Evolutionary conservation across 2,329 filamentous ascomycete genomes (phyloP).

Genomic region (Neonectria coccinea): DNA sequence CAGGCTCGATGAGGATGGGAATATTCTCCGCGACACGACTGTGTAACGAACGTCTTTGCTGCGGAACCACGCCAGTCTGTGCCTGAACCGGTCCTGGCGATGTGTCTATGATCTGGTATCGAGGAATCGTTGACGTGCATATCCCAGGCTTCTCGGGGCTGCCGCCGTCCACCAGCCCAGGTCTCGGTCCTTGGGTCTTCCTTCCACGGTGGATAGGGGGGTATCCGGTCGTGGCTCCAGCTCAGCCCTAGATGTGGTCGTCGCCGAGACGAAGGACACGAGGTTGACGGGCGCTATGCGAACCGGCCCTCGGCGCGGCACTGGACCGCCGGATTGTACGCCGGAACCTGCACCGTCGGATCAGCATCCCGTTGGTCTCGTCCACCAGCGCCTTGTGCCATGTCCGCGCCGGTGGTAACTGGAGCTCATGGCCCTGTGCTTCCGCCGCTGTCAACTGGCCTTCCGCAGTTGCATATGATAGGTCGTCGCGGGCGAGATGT

Average conservation of each 20-base stretch:
- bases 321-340: slow-evolving; percentile 34
- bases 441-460: slow-evolving; percentile 15
- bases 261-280: slow-evolving; percentile 20
- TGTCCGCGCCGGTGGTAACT: slow-evolving; percentile 26
- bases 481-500: slow-evolving; percentile 20
- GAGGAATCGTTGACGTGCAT: slow-evolving; percentile 44
- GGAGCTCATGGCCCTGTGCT: slow-evolving; percentile 16
- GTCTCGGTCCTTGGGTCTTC: slow-evolving; percentile 34
- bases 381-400: slow-evolving; percentile 20
- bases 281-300: slow-evolving; percentile 39
- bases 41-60: slow-evolving; percentile 45
- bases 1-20: slow-evolving; percentile 46
- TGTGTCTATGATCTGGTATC: slow-evolving; percentile 43
- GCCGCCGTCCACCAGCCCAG: slow-evolving; percentile 41
- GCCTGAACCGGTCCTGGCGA: slow-evolving; percentile 37
- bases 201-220: slow-evolving; percentile 26
- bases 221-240: slow-evolving; percentile 34
- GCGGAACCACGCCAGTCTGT: slow-evolving; percentile 44
- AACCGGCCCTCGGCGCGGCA: slow-evolving; percentile 36
- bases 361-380: slow-evolving; percentile 23
- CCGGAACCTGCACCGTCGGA: slow-evolving; percentile 32
- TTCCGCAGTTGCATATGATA: slow-evolving; percentile 24
- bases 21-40: slow-evolving; percentile 48
- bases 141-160: slow-evolving; percentile 35
- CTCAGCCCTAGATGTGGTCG: slow-evolving; percentile 46